phyloP scores from a whole-genome alignment of 371 early-diverging fungal species.

The Astathelohania contejeani region DNA sequence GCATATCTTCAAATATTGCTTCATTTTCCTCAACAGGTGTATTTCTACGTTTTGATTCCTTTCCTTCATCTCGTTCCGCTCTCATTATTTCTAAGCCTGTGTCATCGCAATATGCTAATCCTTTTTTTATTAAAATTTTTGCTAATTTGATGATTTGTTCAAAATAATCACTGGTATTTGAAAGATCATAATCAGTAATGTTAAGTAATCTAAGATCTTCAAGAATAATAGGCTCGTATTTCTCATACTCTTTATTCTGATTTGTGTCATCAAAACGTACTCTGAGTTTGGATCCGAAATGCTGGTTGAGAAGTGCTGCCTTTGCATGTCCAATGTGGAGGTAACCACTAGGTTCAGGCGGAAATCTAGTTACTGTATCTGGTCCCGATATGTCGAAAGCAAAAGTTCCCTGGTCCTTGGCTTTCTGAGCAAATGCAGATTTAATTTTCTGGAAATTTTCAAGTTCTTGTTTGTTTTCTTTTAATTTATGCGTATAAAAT shows the following conservation, averaged over 20 bases:
- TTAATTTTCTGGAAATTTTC: too few relatives aligned
- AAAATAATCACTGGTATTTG: conserved; percentile 90
- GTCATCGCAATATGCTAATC: conserved; percentile 86
- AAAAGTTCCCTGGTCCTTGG: too few relatives aligned
- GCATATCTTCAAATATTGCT: conserved; percentile 78
- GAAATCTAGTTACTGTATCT: conserved; percentile 67
- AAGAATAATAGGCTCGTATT: conserved; percentile 45
- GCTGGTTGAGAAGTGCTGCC: conserved; percentile 90
- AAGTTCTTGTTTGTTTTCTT: too few relatives aligned
- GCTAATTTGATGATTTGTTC: conserved; percentile 69
- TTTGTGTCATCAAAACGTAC: conserved; percentile 99
- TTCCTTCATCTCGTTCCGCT: conserved; percentile 69
- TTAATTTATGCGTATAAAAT: too few relatives aligned
- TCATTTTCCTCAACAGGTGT: conserved; percentile 70
- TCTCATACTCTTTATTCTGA: conserved; percentile 78
- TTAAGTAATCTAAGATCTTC: conserved; percentile 54
- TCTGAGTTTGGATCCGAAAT: conserved; percentile 80
- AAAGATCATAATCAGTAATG: conserved; percentile 61
- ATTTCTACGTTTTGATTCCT: conserved; percentile 71
- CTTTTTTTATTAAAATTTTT: conserved; percentile 66
- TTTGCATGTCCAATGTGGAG: conserved; percentile 97
- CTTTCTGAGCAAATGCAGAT: too few relatives aligned
- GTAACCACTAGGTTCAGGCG: conserved; percentile 93
- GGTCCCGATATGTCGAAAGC: too few relatives aligned
- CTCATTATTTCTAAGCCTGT: conserved; percentile 76